Base-by-base conservation (phyloP, 1,284 basidiomycete genomes). In the Cryptococcus sp. region DNA sequence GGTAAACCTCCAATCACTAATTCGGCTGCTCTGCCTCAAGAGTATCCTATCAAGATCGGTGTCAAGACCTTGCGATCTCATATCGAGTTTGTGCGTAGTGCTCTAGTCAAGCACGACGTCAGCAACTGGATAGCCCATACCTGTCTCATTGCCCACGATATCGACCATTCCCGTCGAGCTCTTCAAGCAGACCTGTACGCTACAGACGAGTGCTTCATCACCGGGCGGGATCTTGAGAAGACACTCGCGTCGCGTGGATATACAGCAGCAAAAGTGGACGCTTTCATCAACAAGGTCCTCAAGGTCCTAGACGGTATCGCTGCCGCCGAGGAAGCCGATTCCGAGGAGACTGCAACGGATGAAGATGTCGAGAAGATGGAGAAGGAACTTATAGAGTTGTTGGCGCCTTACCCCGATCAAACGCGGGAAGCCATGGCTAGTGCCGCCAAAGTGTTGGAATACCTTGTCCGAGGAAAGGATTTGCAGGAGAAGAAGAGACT, bases 251-350 rank as follows among this genome's bases (percentile, higher is more conserved):
- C 50, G 1, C 57, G 70, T 17, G 74, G 74, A 1, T 75, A 69
- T 51, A 69, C 70, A 0, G 38, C 63, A 0, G 40, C 63, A 1
- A 60, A 70, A 5, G 69, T 75, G 17, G 72, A 75, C 52, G 60
- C 71, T 1, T 75, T 76, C 53, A 69, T 78, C 31, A 65, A 53
- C 40, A 76, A 76, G 59, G 75, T 76, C 3, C 67, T 78, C 35
- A 72, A 72, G 47, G 74, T 78, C 16, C 62, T 78, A 5, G 76
- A 78, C 56, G 74, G 74, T 2, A 78, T 78, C 15, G 74, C 74
- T 7, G 57, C 66, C 16, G 76, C 71, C 4, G 76, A 77, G 51
- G 70, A 70, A 41, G 39, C 54, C 5, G 67, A 53, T n/a, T 47
- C 53, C 15, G 56, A 46, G n/a, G 38, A 47, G 15, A 42, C 41